A percentile compares a stretch with the other conserved stretches of the same genome.
Evolutionary conservation across 2,329 filamentous ascomycete genomes (phyloP).

Genomic region (Cordyceps fumosorosea): DNA sequence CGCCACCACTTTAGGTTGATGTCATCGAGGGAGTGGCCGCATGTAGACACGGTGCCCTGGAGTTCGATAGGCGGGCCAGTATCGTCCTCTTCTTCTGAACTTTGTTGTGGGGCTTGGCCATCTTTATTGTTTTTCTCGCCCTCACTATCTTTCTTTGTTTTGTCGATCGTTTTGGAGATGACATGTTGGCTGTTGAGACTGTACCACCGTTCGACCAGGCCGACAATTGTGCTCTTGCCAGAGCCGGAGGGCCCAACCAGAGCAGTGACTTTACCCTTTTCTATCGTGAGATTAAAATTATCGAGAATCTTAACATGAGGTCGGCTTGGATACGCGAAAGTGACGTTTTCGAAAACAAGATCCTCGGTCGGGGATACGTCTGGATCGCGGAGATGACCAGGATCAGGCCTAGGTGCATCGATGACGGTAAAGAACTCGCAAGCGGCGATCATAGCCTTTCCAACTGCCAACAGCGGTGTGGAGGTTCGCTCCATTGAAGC

Average conservation of each 20-base stretch:
- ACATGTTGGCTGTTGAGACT: slow-evolving; percentile 47
- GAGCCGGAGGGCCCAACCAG: slow-evolving; percentile 68
- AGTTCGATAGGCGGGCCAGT: slow-evolving; percentile 39
- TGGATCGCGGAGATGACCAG: slow-evolving; percentile 29
- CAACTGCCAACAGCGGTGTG: slow-evolving; percentile 49
- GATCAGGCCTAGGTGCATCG: slow-evolving; percentile 36
- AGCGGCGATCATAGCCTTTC: slow-evolving; percentile 51
- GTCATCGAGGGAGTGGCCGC: slow-evolving; percentile 46
- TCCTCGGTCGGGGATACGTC: slow-evolving; percentile 32
- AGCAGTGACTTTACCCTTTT: slow-evolving; percentile 63
- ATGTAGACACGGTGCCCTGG: slow-evolving; percentile 42
- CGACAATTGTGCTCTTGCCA: slow-evolving; percentile 69
- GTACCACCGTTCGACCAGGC: slow-evolving; percentile 67
- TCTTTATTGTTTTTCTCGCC: slow-evolving; percentile 17
- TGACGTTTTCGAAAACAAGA: slow-evolving; percentile 51
- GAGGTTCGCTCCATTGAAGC: slow-evolving; percentile 51
- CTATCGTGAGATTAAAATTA: slow-evolving; percentile 49
- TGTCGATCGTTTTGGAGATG: slow-evolving; percentile 34
- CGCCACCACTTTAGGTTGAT: slow-evolving; percentile 59
- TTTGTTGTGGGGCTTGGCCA: slow-evolving; percentile 1
- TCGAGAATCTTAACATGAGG: slow-evolving; percentile 59
- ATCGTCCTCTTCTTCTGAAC: slow-evolving; percentile 23
- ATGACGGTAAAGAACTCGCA: slow-evolving; percentile 52
- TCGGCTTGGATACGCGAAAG: slow-evolving; percentile 65
- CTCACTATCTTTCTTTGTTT: slow-evolving; percentile 29